Evolutionary conservation across 1,139 yeast species (phyloP), one percentile per base, ranked within the genome.

Genomic region (Suhomyces panamericanus): DNA sequence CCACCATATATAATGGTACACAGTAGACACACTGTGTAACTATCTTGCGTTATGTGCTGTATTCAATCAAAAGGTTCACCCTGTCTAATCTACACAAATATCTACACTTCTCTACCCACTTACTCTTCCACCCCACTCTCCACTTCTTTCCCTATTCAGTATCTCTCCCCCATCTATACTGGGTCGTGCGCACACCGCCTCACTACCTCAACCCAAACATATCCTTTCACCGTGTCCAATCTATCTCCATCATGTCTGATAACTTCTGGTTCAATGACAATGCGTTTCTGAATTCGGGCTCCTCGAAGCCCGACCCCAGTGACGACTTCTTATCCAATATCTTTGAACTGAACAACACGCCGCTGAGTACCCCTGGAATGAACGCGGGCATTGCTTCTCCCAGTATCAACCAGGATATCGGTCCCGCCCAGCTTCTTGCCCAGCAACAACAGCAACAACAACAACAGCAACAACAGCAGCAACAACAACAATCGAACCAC

Each of bases 211-310:
- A 32, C 26, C 41, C 15, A 14, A 29, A 34, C 35, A 20, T n/a
- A 15, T n/a, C 20, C 27, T 14, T 14, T 31, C 34, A 38, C 41
- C 38, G 31, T 28, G 17, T 26, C n/a, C 29, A 36, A 29, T 20
- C 33, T 16, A 15, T 17, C 36, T 5, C 32, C 32, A 32, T 28
- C 41, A 73, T 73, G 78, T 60, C 73, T 14, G 75, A 69, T 42
- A 69, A 65, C 56, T 68, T 67, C 56, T 73, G 78, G 76, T 65
- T 72, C 54, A 70, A 71, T 57, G 77, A 72, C 45, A 63, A 60
- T 48, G 75, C 72, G 45, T 69, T 70, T 48, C 62, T 50, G 54
- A 60, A 52, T 39, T 48, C 51, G 31, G 52, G 47, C 35, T 49
- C 47, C 44, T 56, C 54, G 35, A 49, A 49, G 41, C 41, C 44